A percentile compares a stretch with the other conserved stretches of the same genome.
These are phyloP conservation scores for Auriscalpium orientale DNA, from an alignment of 768 basidiomycete species.

Conservation along the genomic window DNA sequence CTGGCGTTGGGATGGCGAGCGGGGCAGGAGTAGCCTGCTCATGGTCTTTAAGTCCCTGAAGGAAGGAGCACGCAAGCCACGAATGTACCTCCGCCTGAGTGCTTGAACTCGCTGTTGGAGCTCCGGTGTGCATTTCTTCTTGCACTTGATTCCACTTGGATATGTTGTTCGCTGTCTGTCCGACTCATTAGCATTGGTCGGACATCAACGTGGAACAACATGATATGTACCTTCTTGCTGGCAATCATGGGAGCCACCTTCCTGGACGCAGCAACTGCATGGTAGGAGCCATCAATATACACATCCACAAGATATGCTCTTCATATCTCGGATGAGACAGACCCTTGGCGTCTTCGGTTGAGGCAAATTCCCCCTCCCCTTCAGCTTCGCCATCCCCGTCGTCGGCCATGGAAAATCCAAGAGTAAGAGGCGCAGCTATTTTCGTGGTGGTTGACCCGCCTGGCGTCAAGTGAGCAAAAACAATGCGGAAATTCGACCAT, in stretches of 20 bases:
- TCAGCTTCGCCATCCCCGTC: conserved; percentile 36
- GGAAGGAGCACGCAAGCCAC: too few relatives aligned
- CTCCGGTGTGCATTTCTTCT: conserved; percentile 55
- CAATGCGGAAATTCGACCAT: conserved; percentile 4
- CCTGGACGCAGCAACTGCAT: conserved; percentile 44
- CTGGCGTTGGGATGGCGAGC: neutral
- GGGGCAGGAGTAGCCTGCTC: conserved; percentile 8
- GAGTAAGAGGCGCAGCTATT: conserved; percentile 33
- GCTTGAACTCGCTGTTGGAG: conserved; percentile 7
- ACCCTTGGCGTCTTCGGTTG: conserved; percentile 43
- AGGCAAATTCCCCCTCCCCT: conserved; percentile 14
- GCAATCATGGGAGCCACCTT: conserved; percentile 78
- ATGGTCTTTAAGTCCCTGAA: too few relatives aligned
- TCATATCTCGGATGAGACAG: conserved; percentile 25
- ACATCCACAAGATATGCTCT: conserved; percentile 16
- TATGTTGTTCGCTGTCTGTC: conserved; percentile 81
- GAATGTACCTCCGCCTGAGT: neutral
- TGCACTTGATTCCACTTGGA: conserved; percentile 97
- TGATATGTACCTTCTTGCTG: conserved; percentile 63
- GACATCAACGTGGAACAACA: neutral
- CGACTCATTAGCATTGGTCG: neutral
- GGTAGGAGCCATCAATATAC: conserved; percentile 23
- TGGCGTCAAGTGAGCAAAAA: neutral
- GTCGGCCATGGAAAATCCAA: conserved; percentile 70
- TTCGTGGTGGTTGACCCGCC: conserved; percentile 18